Base-by-base conservation (phyloP, 768 basidiomycete genomes). In the Leccinum subtestaceum region DNA sequence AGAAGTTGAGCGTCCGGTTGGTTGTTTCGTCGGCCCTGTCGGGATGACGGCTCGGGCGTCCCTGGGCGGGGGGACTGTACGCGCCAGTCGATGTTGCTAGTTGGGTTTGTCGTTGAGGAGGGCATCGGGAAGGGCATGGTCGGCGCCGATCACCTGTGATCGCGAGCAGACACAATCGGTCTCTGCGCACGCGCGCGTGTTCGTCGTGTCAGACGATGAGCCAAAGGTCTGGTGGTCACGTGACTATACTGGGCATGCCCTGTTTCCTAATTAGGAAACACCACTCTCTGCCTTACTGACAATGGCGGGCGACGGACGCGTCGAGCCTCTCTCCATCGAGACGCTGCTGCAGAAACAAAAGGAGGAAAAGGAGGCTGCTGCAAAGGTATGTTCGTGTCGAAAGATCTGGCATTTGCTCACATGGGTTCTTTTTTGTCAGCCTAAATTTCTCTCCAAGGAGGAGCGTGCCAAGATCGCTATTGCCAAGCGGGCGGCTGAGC, bases 401-500 rank as follows among this genome's bases (percentile, higher is more conserved):
- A 15, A 19, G 7, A 49, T 23, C 21, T 38, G 51, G 34, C 1
- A 27, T 9, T 27, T 32, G 29, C 62, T 61, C 52, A 62, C 52
- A 48, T 38, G 38, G 12, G 29, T 31, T 52, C 15, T n/a, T 40
- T 51, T 61, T 29, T 53, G 31, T 74, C 96, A 98, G 95, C 96
- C 96, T 36, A 96, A 86, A 74, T 98, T 98, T 78, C 79, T 98
- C 13, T 85, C 91, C 2, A 98, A 92, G 75, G 92, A 95, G 63
- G 91, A 97, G 67, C 85, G 96, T 52, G 93, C 92, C 17, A 85
- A 85, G 68, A 75, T 97, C 36, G 96, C 96, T 3, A 90, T 98
- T 60, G 86, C 88, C 15, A 91, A 92, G 66, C 87, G 96, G 13
- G 83, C 87, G 19, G 83, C 89, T 59, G 95, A 98, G 70, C 88